Percentiles rank a stretch among this genome's conserved stretches.
These are phyloP conservation scores for Thelephora ganbajun DNA, from an alignment of 768 basidiomycete genomes.

Conservation along the genomic window DNA sequence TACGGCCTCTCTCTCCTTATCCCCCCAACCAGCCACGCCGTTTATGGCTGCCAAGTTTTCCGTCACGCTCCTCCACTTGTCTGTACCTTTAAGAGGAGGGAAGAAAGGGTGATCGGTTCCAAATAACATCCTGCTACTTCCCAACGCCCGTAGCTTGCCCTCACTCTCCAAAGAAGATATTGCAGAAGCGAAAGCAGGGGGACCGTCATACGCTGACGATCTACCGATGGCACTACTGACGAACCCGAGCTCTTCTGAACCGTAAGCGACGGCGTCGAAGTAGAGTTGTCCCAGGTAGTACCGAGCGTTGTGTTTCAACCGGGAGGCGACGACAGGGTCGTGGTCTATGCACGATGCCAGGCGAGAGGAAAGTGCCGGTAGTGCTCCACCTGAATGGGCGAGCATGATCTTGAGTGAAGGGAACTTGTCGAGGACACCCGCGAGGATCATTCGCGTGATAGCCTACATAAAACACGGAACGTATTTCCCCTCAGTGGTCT, in stretches of 20 bases:
- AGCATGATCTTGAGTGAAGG: slow-evolving; percentile 65
- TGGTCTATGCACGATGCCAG: slow-evolving; percentile 77
- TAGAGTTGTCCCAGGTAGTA: slow-evolving; percentile 72
- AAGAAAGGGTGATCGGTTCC: slow-evolving; percentile 91
- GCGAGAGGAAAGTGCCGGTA: slow-evolving; percentile 74
- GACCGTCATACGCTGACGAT: slow-evolving; percentile 23
- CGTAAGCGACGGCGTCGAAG: slow-evolving; percentile 83
- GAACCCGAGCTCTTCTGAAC: slow-evolving; percentile 72
- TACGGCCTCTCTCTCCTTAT: slow-evolving; percentile 48
- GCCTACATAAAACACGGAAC: slow-evolving; percentile 26
- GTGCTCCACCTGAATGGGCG: slow-evolving; percentile 78
- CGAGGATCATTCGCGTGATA: slow-evolving; percentile 65
- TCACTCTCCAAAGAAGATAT: slow-evolving; percentile 13
- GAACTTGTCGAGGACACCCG: slow-evolving; percentile 70
- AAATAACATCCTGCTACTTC: slow-evolving; percentile 55
- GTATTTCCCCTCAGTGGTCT: background rate
- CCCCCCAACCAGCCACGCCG: slow-evolving; percentile 44
- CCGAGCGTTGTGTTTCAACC: slow-evolving; percentile 70
- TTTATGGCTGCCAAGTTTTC: slow-evolving; percentile 77
- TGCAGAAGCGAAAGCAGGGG: slow-evolving; percentile 14
- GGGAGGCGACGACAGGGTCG: slow-evolving; percentile 63
- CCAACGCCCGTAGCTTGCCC: slow-evolving; percentile 20
- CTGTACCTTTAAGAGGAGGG: slow-evolving; percentile 53
- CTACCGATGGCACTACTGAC: slow-evolving; percentile 59
- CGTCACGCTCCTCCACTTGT: slow-evolving; percentile 76